Conservation (phyloP, 2,329 filamentous ascomycete species). For the Phyllosticta citribraziliensis region DNA sequence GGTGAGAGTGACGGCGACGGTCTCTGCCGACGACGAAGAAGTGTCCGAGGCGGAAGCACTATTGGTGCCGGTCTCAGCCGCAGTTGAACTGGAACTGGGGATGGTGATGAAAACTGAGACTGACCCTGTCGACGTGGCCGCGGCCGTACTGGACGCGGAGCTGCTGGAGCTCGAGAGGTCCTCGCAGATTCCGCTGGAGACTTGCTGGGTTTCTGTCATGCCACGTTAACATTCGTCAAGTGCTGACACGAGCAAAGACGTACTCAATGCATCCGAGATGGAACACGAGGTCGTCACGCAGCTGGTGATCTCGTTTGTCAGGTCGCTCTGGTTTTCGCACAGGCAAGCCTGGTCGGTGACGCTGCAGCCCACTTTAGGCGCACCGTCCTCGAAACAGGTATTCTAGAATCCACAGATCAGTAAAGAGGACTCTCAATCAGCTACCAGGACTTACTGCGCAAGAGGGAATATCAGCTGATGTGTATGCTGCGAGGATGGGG, state of each 20-base stretch:
- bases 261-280: slow-evolving; percentile 29
- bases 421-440: neutral
- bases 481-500: slow-evolving; percentile 5
- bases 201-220: slow-evolving; percentile 11
- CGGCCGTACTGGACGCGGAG: slow-evolving; percentile 16
- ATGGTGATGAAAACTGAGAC: slow-evolving; percentile 1
- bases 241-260: slow-evolving; percentile 12
- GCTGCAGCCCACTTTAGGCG: slow-evolving; percentile 38
- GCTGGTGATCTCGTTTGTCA: slow-evolving; percentile 29
- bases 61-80: slow-evolving; percentile 7
- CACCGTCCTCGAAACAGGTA: slow-evolving; percentile 39
- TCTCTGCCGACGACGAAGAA: neutral
- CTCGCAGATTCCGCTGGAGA: slow-evolving; percentile 19
- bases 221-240: neutral
- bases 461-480: slow-evolving; percentile 16
- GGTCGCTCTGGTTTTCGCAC: slow-evolving; percentile 35
- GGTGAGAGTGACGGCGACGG: neutral
- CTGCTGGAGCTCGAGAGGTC: slow-evolving; percentile 11
- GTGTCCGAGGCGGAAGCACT: neutral
- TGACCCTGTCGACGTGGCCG: slow-evolving; percentile 3
- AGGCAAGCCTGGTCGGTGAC: slow-evolving; percentile 42
- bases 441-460: slow-evolving; percentile 23
- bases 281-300: slow-evolving; percentile 32
- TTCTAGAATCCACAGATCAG: slow-evolving; percentile 21
- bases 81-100: neutral